A percentile compares a stretch with the other conserved stretches of the same genome.
These are phyloP conservation scores for Pythium folliculosum DNA, from an alignment of 352 stramenopile species.

Conservation along the genomic window DNA sequence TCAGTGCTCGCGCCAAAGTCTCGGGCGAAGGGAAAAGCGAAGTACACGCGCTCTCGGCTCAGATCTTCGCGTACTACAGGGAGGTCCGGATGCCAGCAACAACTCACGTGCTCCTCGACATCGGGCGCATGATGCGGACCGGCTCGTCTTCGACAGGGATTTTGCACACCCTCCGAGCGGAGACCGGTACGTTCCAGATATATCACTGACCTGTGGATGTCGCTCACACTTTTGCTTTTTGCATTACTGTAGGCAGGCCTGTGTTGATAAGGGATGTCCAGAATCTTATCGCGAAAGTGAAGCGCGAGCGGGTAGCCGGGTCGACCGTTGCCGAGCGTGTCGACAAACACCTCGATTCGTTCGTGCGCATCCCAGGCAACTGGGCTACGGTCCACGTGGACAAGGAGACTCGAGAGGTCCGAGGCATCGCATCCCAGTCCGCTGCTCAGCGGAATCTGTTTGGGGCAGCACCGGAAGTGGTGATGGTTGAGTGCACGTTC, in stretches of 20 bases:
- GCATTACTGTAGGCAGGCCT: background rate
- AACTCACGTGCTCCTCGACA: background rate
- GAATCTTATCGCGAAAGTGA: background rate
- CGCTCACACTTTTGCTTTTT: background rate
- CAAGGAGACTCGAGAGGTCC: background rate
- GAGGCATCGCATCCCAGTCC: constrained; percentile 13
- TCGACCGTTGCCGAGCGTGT: background rate
- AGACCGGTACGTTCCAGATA: background rate
- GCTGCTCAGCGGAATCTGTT: constrained; percentile 2
- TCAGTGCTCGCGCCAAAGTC: too few species aligned
- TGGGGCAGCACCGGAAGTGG: constrained; percentile 2
- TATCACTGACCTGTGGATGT: background rate
- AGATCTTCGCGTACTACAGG: background rate
- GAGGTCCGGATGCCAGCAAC: background rate
- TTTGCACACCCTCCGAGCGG: background rate
- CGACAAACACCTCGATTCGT: background rate
- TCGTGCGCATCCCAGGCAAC: background rate
- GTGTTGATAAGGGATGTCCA: background rate
- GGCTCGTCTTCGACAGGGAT: background rate
- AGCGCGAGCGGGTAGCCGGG: background rate
- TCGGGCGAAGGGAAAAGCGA: too few species aligned
- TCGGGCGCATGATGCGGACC: background rate
- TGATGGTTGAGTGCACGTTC: constrained; percentile 22
- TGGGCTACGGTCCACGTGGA: background rate
- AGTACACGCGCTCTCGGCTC: background rate